phyloP scores from a whole-genome alignment of 345 rosid genomes.

The Ailanthus altissimus region DNA sequence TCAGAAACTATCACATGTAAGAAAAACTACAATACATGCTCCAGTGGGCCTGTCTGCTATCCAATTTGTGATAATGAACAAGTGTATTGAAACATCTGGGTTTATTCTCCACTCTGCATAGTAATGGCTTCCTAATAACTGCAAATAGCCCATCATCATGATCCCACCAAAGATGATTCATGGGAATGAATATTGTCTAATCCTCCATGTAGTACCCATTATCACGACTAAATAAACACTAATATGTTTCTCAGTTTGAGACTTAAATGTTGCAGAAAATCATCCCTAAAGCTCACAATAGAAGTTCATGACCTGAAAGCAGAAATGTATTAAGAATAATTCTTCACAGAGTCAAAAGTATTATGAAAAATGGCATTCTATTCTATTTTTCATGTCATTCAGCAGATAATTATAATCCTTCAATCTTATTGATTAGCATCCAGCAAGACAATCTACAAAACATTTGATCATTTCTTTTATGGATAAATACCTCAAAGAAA shows the following conservation, averaged over 20 bases:
- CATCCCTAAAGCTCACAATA: not conserved
- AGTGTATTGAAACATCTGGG: not conserved
- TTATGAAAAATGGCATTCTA: not conserved
- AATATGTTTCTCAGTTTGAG: not conserved
- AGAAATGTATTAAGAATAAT: not conserved
- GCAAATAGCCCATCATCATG: not conserved
- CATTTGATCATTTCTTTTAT: not conserved
- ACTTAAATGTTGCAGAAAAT: not conserved
- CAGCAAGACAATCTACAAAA: not conserved
- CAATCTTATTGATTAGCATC: not conserved
- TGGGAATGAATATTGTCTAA: not conserved
- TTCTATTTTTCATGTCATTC: not conserved
- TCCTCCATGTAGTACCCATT: not conserved
- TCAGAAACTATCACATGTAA: constrained; percentile 3
- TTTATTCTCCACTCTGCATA: not conserved
- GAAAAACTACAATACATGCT: not conserved
- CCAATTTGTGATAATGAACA: not conserved
- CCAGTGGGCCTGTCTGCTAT: not conserved
- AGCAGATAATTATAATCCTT: not conserved
- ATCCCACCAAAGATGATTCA: not conserved
- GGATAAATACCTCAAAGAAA: not conserved
- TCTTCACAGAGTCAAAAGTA: not conserved
- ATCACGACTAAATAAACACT: not conserved
- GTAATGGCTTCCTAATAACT: not conserved
- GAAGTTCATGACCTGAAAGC: not conserved